phyloP scores from a whole-genome alignment of 108 stramenopile species.

The Hondaea fermentalgiana region DNA sequence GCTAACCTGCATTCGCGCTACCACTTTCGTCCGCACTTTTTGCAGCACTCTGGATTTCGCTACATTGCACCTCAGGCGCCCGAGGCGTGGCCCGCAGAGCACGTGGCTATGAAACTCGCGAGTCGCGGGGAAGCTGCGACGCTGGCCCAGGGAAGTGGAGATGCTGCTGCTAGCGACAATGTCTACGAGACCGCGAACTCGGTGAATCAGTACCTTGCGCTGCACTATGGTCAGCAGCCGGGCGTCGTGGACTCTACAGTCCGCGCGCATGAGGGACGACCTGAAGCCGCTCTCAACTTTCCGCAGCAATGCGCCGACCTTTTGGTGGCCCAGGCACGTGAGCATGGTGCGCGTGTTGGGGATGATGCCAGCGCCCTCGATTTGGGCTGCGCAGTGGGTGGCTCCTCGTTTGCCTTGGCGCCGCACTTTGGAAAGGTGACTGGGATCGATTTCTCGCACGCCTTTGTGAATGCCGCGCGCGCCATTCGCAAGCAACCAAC shows the following conservation, averaged over 20 bases:
- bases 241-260: constrained; percentile 47
- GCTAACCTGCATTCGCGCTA: constrained; percentile 74
- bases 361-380: constrained; percentile 53
- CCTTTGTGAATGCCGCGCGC: constrained; percentile 65
- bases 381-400: constrained; percentile 84
- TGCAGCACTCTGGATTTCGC: constrained; percentile 85
- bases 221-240: constrained; percentile 54
- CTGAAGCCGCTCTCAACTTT: constrained; percentile 25
- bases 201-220: constrained; percentile 65
- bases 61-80: constrained; percentile 39
- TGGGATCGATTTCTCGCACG: constrained; percentile 74
- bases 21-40: constrained; percentile 87
- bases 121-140: constrained; percentile 36
- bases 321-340: constrained; percentile 24
- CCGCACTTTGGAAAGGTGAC: constrained; percentile 70
- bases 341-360: constrained; percentile 47
- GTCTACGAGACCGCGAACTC: constrained; percentile 64
- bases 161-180: constrained; percentile 28
- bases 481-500: constrained; percentile 54
- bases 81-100: constrained; percentile 18
- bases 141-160: constrained; percentile 20
- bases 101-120: constrained; percentile 47
- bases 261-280: neutral
- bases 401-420: constrained; percentile 73
- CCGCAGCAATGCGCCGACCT: constrained; percentile 43